Evolutionary conservation across 2,329 filamentous ascomycete species (phyloP).

Genomic region (Hymenoscyphus fructigenus): DNA sequence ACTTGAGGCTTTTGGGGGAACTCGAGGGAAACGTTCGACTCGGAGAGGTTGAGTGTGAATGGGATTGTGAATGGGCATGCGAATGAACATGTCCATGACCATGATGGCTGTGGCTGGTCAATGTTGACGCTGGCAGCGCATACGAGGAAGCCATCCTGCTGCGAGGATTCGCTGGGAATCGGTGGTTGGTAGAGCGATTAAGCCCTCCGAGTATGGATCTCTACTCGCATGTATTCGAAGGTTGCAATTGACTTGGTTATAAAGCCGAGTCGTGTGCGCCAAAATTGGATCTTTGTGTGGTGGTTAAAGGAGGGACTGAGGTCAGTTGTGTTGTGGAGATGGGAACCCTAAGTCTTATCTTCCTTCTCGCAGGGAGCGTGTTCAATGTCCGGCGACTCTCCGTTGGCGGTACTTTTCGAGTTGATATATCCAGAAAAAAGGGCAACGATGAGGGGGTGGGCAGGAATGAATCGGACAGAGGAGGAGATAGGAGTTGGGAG

Average conservation of each 20-base stretch:
- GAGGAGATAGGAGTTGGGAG: not conserved
- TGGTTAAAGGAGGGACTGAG: not conserved
- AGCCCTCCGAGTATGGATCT: conserved; percentile 16
- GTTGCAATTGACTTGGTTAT: not conserved
- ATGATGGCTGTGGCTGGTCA: conserved; percentile 33
- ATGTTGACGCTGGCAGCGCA: conserved; percentile 34
- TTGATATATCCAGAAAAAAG: not conserved
- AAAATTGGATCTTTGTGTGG: not conserved
- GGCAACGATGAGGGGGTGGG: not conserved
- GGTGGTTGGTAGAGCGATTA: conserved; percentile 19
- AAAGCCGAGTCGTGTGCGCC: conserved; percentile 8
- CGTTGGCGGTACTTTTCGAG: not conserved
- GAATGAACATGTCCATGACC: conserved; percentile 39
- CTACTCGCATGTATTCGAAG: conserved; percentile 20
- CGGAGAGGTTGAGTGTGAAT: conserved; percentile 34
- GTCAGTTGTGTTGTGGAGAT: not conserved
- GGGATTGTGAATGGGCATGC: conserved; percentile 40
- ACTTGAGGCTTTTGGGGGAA: conserved; percentile 24
- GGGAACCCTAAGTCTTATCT: too few relatives aligned
- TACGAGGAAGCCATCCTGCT: conserved; percentile 38
- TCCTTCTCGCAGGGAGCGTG: not conserved
- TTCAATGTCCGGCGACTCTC: not conserved
- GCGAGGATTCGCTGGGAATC: not conserved
- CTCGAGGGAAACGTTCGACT: conserved; percentile 29
- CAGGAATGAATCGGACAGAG: not conserved